A percentile compares a stretch with the other conserved stretches of the same genome.
Conservation (phyloP, 2,329 filamentous ascomycete genomes). For the Sporothrix pseudoabietina region DNA sequence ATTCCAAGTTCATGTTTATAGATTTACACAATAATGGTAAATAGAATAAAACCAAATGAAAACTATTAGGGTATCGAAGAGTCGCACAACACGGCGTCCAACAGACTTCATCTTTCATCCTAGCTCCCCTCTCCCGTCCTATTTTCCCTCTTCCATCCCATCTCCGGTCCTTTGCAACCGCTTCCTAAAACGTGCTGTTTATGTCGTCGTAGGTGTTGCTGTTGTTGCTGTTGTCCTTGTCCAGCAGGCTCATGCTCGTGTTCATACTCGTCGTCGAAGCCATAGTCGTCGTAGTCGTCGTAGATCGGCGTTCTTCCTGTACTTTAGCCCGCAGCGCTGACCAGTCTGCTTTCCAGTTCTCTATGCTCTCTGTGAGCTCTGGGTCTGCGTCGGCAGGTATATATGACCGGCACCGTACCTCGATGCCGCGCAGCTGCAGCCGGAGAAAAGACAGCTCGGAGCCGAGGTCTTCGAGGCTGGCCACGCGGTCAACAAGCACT, state of each 20-base stretch:
- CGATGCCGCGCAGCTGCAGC: slow-evolving; percentile 64
- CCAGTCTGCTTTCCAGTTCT: slow-evolving; percentile 65
- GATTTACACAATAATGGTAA: too few species aligned
- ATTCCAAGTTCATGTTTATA: too few species aligned
- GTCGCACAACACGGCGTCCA: too few species aligned
- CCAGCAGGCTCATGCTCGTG: slow-evolving; percentile 18
- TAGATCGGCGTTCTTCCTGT: slow-evolving; percentile 29
- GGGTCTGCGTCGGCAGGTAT: slow-evolving; percentile 53
- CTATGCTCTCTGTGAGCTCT: slow-evolving; percentile 61
- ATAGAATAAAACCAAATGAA: too few species aligned
- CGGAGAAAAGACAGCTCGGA: slow-evolving; percentile 63
- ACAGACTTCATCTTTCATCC: too few species aligned
- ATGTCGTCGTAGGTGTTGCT: not conserved
- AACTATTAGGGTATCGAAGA: too few species aligned
- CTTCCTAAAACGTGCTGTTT: slow-evolving; percentile 16
- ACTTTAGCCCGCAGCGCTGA: slow-evolving; percentile 43
- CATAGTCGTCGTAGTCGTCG: slow-evolving; percentile 1
- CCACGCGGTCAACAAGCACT: not conserved
- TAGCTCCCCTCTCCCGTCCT: not conserved
- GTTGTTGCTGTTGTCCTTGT: not conserved
- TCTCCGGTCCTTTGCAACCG: not conserved
- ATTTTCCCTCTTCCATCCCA: not conserved
- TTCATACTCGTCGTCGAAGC: not conserved
- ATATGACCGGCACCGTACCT: slow-evolving; percentile 57
- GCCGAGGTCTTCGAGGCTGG: slow-evolving; percentile 54